These are phyloP conservation scores for Naganishia kalamii DNA, from an alignment of 768 basidiomycete genomes.

Conservation along the genomic window DNA sequence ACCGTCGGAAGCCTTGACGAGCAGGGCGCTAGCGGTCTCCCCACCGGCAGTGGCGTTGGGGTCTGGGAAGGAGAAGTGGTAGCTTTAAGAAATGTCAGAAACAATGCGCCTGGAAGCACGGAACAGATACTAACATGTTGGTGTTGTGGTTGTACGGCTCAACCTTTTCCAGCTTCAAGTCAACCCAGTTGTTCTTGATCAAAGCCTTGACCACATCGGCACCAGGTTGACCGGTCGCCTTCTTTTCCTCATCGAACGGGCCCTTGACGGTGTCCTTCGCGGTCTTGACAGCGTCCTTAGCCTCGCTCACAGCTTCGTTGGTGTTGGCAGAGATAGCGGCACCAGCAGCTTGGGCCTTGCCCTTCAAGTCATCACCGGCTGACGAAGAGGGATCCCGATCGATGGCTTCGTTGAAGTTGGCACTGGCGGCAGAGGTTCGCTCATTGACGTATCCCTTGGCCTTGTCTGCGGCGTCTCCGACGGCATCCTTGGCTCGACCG, in stretches of 20 bases:
- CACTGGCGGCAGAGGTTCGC: conserved; percentile 11
- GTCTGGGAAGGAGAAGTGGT: conserved; percentile 31
- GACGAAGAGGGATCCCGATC: conserved; percentile 16
- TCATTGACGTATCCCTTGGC: conserved; percentile 49
- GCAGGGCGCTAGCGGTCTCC: conserved; percentile 48
- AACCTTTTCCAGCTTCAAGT: conserved; percentile 71
- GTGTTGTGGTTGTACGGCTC: conserved; percentile 93
- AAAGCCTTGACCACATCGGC: conserved; percentile 24
- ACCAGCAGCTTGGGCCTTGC: conserved; percentile 17
- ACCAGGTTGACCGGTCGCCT: conserved; percentile 24
- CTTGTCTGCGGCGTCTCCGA: conserved; percentile 56
- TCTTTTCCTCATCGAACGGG: conserved; percentile 23
- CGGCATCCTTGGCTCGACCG: conserved; percentile 22
- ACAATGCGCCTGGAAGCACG: not conserved
- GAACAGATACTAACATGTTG: conserved; percentile 54
- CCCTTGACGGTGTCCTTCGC: conserved; percentile 64
- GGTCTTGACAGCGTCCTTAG: conserved; percentile 22
- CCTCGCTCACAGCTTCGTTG: conserved; percentile 11
- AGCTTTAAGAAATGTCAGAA: not conserved
- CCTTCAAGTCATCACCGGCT: conserved; percentile 6
- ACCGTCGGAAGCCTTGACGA: conserved; percentile 67
- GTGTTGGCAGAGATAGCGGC: conserved; percentile 21
- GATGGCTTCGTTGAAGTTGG: conserved; percentile 23
- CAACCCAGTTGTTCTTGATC: conserved; percentile 46
- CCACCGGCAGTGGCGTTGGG: conserved; percentile 35